These are phyloP conservation scores for Neocatenulostroma microsporum DNA, from an alignment of 2,329 filamentous ascomycete genomes.

Conservation along the genomic window DNA sequence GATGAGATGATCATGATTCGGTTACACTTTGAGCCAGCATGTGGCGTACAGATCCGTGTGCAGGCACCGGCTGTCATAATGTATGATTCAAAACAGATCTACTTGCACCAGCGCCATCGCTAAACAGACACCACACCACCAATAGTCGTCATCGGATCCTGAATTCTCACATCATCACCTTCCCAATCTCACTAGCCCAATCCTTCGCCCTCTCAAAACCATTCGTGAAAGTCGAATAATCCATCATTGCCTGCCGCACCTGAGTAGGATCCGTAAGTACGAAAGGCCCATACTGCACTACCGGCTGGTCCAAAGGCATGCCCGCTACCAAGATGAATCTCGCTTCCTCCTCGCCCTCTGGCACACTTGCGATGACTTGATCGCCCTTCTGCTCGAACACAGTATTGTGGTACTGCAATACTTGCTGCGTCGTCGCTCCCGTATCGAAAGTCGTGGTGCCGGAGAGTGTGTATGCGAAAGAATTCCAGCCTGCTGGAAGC, in stretches of 20 bases:
- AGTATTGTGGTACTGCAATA: conserved; percentile 74
- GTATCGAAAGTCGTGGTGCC: conserved; percentile 60
- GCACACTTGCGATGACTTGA: conserved; percentile 62
- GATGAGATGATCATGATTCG: no score
- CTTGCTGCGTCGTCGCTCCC: conserved; percentile 42
- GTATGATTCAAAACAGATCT: no score
- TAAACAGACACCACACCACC: no score
- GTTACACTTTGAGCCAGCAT: no score
- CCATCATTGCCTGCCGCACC: conserved; percentile 67
- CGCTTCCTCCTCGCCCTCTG: conserved; percentile 54
- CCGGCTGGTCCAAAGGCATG: conserved; percentile 67
- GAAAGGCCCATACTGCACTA: conserved; percentile 80
- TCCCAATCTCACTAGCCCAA: conserved; percentile 83
- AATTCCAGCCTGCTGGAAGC: conserved; percentile 75
- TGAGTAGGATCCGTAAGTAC: conserved; percentile 66
- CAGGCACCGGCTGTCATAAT: no score
- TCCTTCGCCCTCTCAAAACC: conserved; percentile 71
- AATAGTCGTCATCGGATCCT: no score
- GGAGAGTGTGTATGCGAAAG: conserved; percentile 78
- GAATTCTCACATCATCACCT: conserved; percentile 57
- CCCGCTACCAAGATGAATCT: conserved; percentile 68
- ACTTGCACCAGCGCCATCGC: no score
- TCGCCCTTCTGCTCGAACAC: conserved; percentile 79
- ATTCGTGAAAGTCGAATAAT: conserved; percentile 65
- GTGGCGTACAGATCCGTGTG: no score